These are phyloP conservation scores for Sarocladium oryzae DNA, from an alignment of 2,329 filamentous ascomycete species.

Conservation along the genomic window DNA sequence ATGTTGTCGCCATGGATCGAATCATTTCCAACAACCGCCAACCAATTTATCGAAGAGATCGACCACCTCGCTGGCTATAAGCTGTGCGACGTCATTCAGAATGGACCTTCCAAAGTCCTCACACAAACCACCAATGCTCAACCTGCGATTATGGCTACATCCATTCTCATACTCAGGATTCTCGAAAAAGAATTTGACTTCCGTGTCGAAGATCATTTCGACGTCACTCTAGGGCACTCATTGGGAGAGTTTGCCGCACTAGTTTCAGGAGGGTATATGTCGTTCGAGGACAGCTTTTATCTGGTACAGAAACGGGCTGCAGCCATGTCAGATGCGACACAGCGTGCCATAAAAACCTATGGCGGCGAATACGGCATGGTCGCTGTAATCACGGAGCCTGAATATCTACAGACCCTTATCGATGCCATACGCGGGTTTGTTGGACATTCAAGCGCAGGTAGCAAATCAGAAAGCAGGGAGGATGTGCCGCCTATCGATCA, in stretches of 20 bases:
- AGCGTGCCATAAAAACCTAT: slow-evolving; percentile 55
- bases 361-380: slow-evolving; percentile 92
- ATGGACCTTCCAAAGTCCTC: slow-evolving; percentile 70
- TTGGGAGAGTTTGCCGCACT: slow-evolving; percentile 90
- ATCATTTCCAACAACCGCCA: slow-evolving; percentile 72
- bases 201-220: slow-evolving; percentile 60
- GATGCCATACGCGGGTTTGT: slow-evolving; percentile 74
- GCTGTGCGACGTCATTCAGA: slow-evolving; percentile 70
- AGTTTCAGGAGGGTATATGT: slow-evolving; percentile 74
- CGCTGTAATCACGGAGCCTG: slow-evolving; percentile 79
- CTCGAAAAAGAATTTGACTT: slow-evolving; percentile 83
- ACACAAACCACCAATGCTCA: slow-evolving; percentile 84
- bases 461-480: slow-evolving; percentile 60
- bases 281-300: slow-evolving; percentile 69
- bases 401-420: slow-evolving; percentile 64
- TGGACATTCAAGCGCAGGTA: slow-evolving; percentile 57
- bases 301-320: slow-evolving; percentile 74
- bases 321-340: slow-evolving; percentile 74
- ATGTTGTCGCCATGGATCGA: slow-evolving; percentile 84
- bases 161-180: slow-evolving; percentile 80
- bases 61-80: slow-evolving; percentile 69
- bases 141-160: slow-evolving; percentile 93
- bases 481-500: slow-evolving; percentile 73
- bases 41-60: slow-evolving; percentile 77
- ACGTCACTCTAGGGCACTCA: slow-evolving; percentile 84